These are phyloP conservation scores for Onygena corvina DNA, from an alignment of 2,329 filamentous ascomycete species.

Conservation along the genomic window DNA sequence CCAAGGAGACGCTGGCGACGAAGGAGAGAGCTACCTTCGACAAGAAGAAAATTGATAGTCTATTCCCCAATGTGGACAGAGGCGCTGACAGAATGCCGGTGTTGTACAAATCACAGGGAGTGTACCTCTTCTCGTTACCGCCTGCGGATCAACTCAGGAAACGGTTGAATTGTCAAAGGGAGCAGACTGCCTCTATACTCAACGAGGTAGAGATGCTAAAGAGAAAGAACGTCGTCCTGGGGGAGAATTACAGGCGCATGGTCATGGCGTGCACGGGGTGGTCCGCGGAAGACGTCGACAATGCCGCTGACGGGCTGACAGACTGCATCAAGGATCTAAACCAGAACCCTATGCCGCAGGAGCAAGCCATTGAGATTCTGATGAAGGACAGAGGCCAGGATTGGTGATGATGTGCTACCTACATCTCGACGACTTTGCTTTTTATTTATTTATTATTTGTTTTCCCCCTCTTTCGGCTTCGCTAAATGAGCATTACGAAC, in stretches of 20 bases:
- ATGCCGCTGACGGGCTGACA: constrained; percentile 63
- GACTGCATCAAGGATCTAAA: constrained; percentile 69
- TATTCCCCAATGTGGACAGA: constrained; percentile 1
- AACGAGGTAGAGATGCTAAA: constrained; percentile 60
- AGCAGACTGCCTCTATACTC: constrained; percentile 55
- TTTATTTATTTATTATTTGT: neutral
- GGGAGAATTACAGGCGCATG: constrained; percentile 76
- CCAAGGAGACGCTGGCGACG: neutral
- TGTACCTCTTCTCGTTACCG: constrained; percentile 44
- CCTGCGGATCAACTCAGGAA: constrained; percentile 51
- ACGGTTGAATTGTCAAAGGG: constrained; percentile 56
- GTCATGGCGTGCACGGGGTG: constrained; percentile 78
- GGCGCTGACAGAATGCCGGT: constrained; percentile 25
- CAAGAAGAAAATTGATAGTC: neutral
- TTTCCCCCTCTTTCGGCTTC: neutral
- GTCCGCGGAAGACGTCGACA: constrained; percentile 65
- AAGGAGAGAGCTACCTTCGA: constrained; percentile 1
- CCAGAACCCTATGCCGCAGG: constrained; percentile 44
- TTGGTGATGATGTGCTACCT: constrained; percentile 22
- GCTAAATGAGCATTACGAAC: no score
- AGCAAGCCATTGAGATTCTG: constrained; percentile 35
- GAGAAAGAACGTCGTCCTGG: constrained; percentile 68
- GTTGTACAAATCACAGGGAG: constrained; percentile 30
- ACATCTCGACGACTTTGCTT: neutral
- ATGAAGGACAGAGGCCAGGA: constrained; percentile 36